phyloP scores from a whole-genome alignment of 148 eudicot species.

The Talinum fruticosum region DNA sequence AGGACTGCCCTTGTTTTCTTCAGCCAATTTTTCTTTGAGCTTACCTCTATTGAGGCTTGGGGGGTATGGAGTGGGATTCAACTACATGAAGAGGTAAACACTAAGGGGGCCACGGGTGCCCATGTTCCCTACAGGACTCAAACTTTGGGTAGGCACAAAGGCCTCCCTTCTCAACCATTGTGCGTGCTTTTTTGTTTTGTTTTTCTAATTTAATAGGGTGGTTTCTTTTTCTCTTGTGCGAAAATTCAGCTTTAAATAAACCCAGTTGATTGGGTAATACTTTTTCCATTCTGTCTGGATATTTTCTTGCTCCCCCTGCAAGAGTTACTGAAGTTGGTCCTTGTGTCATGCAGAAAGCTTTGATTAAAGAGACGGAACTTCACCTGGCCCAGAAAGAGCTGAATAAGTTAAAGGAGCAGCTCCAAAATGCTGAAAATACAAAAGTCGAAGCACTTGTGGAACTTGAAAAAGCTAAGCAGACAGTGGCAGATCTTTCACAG shows the following conservation, averaged over 20 bases:
- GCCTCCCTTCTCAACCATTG: background rate
- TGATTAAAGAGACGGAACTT: constrained; percentile 69
- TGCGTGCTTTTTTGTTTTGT: background rate
- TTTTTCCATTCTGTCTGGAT: background rate
- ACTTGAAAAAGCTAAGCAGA: constrained; percentile 61
- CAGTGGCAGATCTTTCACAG: constrained; percentile 52
- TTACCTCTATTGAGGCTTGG: background rate
- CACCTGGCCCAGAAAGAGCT: constrained; percentile 82
- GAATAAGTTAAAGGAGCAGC: constrained; percentile 67
- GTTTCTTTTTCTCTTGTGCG: background rate
- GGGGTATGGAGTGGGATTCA: background rate
- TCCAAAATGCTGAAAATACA: constrained; percentile 72
- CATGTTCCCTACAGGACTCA: background rate
- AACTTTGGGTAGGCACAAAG: background rate
- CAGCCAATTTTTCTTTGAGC: background rate
- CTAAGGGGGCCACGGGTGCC: background rate
- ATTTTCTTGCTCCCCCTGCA: background rate
- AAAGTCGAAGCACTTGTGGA: constrained; percentile 75
- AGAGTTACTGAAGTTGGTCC: background rate
- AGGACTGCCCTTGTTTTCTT: background rate
- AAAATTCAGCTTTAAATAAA: background rate
- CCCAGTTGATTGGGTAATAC: background rate
- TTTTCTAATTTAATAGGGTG: background rate
- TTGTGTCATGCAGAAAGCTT: constrained; percentile 52
- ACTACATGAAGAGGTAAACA: background rate